Evolutionary conservation across 495 filamentous ascomycete genomes (phyloP).

Genomic region (Glarea lozoyensis): DNA sequence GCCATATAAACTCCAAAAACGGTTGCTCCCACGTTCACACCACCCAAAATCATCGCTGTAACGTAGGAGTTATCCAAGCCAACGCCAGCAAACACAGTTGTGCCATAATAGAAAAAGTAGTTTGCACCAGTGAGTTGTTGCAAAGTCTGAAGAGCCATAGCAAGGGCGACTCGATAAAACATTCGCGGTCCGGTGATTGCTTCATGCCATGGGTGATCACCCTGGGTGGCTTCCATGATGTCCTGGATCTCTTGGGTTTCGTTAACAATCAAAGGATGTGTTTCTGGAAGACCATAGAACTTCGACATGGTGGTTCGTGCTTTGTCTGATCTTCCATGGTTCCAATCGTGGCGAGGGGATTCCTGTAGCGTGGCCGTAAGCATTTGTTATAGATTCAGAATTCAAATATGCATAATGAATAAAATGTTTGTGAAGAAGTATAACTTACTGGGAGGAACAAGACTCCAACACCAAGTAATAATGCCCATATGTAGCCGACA

Average conservation of each 20-base stretch:
- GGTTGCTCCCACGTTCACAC: constrained; percentile 61
- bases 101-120: constrained; percentile 48
- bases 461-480: constrained; percentile 63
- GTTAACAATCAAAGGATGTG: constrained; percentile 56
- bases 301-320: constrained; percentile 62
- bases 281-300: constrained; percentile 58
- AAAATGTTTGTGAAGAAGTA: no score
- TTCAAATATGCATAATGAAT: no score
- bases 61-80: constrained; percentile 56
- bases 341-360: constrained; percentile 61
- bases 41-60: constrained; percentile 59
- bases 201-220: constrained; percentile 48
- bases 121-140: constrained; percentile 56
- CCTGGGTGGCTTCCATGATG: constrained; percentile 50
- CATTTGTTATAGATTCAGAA: not conserved
- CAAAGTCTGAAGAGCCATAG: constrained; percentile 60
- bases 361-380: constrained; percentile 44
- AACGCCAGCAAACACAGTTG: constrained; percentile 52
- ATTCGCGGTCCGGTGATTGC: constrained; percentile 65
- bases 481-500: constrained; percentile 65
- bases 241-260: constrained; percentile 66
- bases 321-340: constrained; percentile 50
- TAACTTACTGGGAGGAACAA: no score
- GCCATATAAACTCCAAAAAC: constrained; percentile 60
- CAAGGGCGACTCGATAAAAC: constrained; percentile 62